phyloP scores from a whole-genome alignment of 352 stramenopile genomes.

The Phytophthora litchii region DNA sequence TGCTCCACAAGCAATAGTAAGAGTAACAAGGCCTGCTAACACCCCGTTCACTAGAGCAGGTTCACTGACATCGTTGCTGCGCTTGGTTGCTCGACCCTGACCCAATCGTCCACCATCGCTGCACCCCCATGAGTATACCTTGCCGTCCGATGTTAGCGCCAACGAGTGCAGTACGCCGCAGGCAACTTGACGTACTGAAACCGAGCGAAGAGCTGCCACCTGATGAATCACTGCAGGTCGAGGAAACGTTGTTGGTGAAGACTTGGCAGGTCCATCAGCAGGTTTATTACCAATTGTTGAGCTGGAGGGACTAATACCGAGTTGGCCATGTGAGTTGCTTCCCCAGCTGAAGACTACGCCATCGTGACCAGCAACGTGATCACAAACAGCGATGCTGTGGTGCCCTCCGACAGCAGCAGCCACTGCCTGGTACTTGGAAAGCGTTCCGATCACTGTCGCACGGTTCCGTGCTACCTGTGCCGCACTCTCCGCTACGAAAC shows the following conservation, averaged over 20 bases:
- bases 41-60: slow-evolving; percentile 45
- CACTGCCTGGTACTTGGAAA: slow-evolving; percentile 65
- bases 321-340: slow-evolving; percentile 74
- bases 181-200: slow-evolving; percentile 78
- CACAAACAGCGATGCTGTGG: slow-evolving; percentile 71
- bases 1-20: slow-evolving; percentile 70
- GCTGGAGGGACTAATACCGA: slow-evolving; percentile 40
- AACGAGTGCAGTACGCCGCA: slow-evolving; percentile 93
- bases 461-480: slow-evolving; percentile 62
- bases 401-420: slow-evolving; percentile 64
- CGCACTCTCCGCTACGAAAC: slow-evolving; percentile 49
- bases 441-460: slow-evolving; percentile 49
- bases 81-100: slow-evolving; percentile 24
- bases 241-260: slow-evolving; percentile 43
- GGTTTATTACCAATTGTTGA: slow-evolving; percentile 1
- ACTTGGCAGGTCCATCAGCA: slow-evolving; percentile 7
- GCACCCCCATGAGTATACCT: slow-evolving; percentile 94
- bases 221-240: slow-evolving; percentile 63
- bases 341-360: slow-evolving; percentile 79
- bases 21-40: slow-evolving; percentile 39
- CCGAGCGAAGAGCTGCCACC: slow-evolving; percentile 48
- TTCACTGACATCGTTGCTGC: slow-evolving; percentile 25
- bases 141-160: slow-evolving; percentile 81
- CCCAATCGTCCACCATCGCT: slow-evolving; percentile 87
- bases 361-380: slow-evolving; percentile 66